These are phyloP conservation scores for Lasiodiplodia hormozganensis DNA, from an alignment of 2,329 filamentous ascomycete genomes.

Conservation along the genomic window DNA sequence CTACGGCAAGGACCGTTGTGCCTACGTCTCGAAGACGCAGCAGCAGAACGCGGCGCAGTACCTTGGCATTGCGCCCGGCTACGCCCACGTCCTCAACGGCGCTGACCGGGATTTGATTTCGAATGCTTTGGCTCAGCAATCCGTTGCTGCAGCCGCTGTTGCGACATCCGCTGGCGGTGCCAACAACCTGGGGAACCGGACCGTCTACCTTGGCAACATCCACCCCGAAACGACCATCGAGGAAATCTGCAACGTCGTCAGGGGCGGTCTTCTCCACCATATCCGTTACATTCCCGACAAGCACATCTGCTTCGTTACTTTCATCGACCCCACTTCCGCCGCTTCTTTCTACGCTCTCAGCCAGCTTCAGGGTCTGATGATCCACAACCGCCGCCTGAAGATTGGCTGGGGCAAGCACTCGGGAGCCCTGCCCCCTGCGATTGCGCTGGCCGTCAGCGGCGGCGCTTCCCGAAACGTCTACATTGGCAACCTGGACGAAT, in stretches of 20 bases:
- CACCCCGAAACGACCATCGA: constrained; percentile 99
- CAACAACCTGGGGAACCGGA: constrained; percentile 96
- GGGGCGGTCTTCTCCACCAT: constrained; percentile 93
- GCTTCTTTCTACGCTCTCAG: constrained; percentile 97
- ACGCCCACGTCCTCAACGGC: constrained; percentile 94
- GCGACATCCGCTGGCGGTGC: constrained; percentile 96
- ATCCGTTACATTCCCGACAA: constrained; percentile 99
- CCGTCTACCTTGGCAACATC: constrained; percentile 97
- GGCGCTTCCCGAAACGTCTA: constrained; percentile 99
- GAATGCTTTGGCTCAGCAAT: constrained; percentile 94
- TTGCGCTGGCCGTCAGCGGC: constrained; percentile 93
- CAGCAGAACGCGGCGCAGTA: constrained; percentile 99
- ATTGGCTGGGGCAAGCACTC: constrained; percentile 99
- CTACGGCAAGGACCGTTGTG: constrained; percentile 98
- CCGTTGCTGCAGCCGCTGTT: constrained; percentile 93
- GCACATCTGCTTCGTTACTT: constrained; percentile 99
- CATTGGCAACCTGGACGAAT: constrained; percentile 95
- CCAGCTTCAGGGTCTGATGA: constrained; percentile 98
- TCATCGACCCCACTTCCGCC: constrained; percentile 97
- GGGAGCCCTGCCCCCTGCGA: constrained; percentile 91
- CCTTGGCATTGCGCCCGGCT: constrained; percentile 93
- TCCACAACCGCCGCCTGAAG: constrained; percentile 96
- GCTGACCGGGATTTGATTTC: constrained; percentile 97
- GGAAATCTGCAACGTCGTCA: constrained; percentile 98
- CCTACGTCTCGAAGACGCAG: constrained; percentile 98